Conservation (phyloP, 345 rosid genomes). For the Eucalyptus caleyi region DNA sequence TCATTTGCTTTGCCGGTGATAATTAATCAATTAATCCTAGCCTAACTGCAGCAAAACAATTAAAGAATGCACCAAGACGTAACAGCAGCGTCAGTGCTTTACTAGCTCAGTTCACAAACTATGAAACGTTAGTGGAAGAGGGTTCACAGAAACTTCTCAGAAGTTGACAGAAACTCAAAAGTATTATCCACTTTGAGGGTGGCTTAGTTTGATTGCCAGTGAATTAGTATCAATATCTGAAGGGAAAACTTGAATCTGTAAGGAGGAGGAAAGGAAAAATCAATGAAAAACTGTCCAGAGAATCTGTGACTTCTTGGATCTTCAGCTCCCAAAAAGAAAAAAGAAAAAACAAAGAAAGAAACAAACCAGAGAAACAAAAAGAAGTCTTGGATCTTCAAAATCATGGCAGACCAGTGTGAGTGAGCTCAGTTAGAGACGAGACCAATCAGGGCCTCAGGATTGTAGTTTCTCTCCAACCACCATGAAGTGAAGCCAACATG, state of each 20-base stretch:
- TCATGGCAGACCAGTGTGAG: not conserved
- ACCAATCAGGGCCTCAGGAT: slow-evolving; percentile 11
- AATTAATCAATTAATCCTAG: not conserved
- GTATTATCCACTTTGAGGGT: not conserved
- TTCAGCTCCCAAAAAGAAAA: not conserved
- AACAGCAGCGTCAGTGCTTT: not conserved
- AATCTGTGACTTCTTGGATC: not conserved
- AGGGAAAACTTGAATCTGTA: not conserved
- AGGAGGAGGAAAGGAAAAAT: not conserved
- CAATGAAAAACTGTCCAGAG: not conserved
- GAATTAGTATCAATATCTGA: not conserved
- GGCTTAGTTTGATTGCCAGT: not conserved
- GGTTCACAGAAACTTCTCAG: not conserved
- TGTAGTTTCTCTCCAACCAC: slow-evolving; percentile 8
- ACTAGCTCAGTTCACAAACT: not conserved
- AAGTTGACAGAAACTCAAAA: not conserved
- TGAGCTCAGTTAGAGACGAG: slow-evolving; percentile 20
- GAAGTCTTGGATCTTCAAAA: not conserved
- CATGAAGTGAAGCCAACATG: slow-evolving; percentile 27
- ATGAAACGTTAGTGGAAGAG: not conserved
- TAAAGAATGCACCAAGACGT: not conserved
- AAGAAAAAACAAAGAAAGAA: not conserved
- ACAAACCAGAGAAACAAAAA: not conserved
- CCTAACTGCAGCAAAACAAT: not conserved
- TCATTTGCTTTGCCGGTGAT: not conserved